Evolutionary conservation across 768 basidiomycete genomes (phyloP), one percentile per base, ranked within the genome.

Genomic region (Leccinum truebloodii): DNA sequence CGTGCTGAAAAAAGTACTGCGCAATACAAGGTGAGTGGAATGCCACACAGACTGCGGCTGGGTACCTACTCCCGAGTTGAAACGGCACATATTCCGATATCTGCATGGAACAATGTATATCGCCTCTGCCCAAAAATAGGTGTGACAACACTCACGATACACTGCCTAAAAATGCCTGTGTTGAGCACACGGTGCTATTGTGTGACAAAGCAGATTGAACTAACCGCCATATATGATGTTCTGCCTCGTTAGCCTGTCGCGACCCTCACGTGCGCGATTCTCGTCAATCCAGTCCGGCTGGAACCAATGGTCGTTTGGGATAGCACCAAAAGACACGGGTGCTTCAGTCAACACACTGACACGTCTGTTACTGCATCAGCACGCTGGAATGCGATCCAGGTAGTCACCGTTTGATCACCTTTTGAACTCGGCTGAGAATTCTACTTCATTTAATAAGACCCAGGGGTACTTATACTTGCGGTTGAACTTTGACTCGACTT

Each of bases 21-120:
- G 32, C 28, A 30, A 34, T 22, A 57, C 58, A 41, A 58, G n/a
- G 26, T 69, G 39, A 66, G 59, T 48, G 12, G 54, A 59, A 20
- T 28, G 32, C 4, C 35, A 28, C 16, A 46, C 6, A 16, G 20
- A 2, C 14, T 41, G 37, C 12, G 50, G 48, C 22, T 44, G 49
- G 26, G 10, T 28, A 71, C 82, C 60, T 63, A 86, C 85, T 3
- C 86, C 88, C 1, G 86, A 88, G 71, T 89, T 87, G 74, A 83
- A 90, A 39, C 88, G 79, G 69, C 89, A 90, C 89, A 90, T 89
- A 57, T 89, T 87, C 16, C 87, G 80, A 65, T 90, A 89, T n/a
- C 77, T 81, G 22, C 37, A 6, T 24, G 12, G 51, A 26, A 16
- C 10, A 41, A 44, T 53, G 16, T 7, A 6, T 18, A 30, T 51